Percentiles rank a stretch among this genome's conserved stretches.
Conservation (phyloP, 139 green algal genomes). For the Asterochloris sp. region DNA sequence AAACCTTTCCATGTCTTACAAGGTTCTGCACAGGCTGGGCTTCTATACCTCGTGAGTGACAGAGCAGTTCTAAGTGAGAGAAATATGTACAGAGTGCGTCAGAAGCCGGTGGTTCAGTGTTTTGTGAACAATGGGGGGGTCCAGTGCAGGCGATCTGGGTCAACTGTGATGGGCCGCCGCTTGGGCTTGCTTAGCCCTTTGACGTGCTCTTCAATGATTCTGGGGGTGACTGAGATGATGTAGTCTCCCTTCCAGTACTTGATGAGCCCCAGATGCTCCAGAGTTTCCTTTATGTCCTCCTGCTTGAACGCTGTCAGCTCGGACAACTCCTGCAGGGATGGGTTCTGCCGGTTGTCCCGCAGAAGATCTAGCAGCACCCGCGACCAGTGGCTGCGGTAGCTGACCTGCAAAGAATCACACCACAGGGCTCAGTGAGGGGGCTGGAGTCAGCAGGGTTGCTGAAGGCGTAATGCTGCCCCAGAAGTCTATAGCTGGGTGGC, state of each 20-base stretch:
- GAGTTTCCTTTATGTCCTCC: conserved; percentile 95
- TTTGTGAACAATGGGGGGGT: too few species aligned
- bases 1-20: not conserved
- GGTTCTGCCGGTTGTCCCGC: conserved; percentile 53
- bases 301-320: conserved; percentile 92
- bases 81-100: too few species aligned
- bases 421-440: too few species aligned
- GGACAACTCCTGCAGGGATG: conserved; percentile 90
- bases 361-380: conserved; percentile 78
- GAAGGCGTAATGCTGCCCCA: too few species aligned
- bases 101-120: too few species aligned
- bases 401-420: conserved; percentile 46
- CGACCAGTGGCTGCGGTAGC: conserved; percentile 96
- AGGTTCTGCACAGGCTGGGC: not conserved
- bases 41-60: too few species aligned
- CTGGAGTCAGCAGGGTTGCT: too few species aligned
- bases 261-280: conserved; percentile 84
- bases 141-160: too few species aligned
- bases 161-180: too few species aligned
- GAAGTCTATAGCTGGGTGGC: too few species aligned
- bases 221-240: conserved; percentile 63
- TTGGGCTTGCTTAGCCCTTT: conserved; percentile 27
- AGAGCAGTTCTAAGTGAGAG: too few species aligned
- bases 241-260: conserved; percentile 92
- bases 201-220: conserved; percentile 46